Percentiles rank a stretch among this genome's conserved stretches.
Conservation (phyloP, 352 stramenopile genomes). For the Globisporangium cylindrosporum region DNA sequence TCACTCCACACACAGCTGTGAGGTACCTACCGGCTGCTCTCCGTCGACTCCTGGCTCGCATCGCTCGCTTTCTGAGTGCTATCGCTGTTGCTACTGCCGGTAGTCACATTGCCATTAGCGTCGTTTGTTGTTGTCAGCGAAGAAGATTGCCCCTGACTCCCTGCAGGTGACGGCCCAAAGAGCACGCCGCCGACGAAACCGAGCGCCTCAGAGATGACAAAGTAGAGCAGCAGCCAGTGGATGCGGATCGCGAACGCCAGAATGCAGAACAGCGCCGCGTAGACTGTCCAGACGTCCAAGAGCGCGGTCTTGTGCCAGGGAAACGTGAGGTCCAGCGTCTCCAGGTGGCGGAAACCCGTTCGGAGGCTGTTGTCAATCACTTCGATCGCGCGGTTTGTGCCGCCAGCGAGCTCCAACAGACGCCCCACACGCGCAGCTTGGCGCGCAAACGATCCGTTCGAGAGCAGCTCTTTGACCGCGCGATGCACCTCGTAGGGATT, state of each 20-base stretch:
- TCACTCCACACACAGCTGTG: neutral
- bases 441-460: slow-evolving; percentile 42
- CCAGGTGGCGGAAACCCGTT: slow-evolving; percentile 56
- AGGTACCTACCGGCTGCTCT: slow-evolving; percentile 2
- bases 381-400: slow-evolving; percentile 55
- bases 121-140: slow-evolving; percentile 3
- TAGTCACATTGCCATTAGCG: neutral
- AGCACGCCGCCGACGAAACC: slow-evolving; percentile 37
- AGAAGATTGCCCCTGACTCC: neutral
- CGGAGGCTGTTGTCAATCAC: slow-evolving; percentile 67
- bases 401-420: slow-evolving; percentile 58
- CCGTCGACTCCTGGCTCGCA: neutral
- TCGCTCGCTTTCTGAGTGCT: neutral
- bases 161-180: slow-evolving; percentile 25
- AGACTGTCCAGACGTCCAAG: slow-evolving; percentile 80
- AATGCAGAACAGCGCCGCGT: slow-evolving; percentile 66
- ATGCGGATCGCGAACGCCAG: slow-evolving; percentile 58
- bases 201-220: slow-evolving; percentile 45
- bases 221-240: slow-evolving; percentile 69
- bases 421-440: slow-evolving; percentile 49
- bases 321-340: slow-evolving; percentile 58
- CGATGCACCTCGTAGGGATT: slow-evolving; percentile 50
- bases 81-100: neutral
- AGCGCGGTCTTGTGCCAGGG: slow-evolving; percentile 80
- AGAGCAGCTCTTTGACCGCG: slow-evolving; percentile 43